phyloP scores from a whole-genome alignment of 2,329 filamentous ascomycete genomes.

The Fusarium austroafricanum region DNA sequence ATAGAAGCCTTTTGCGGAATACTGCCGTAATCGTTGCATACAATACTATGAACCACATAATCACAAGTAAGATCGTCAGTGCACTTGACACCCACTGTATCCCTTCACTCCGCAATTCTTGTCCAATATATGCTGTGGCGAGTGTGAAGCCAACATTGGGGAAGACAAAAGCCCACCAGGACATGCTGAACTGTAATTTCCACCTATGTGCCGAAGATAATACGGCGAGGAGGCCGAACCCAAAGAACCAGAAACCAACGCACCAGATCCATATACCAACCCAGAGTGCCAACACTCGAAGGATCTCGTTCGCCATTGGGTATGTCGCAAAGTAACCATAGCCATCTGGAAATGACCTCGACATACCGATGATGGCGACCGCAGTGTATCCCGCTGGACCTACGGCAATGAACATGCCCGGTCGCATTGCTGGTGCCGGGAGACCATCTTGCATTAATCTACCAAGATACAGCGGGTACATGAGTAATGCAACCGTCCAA shows the following conservation, averaged over 20 bases:
- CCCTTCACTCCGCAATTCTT: slow-evolving; percentile 40
- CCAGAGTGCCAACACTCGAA: slow-evolving; percentile 44
- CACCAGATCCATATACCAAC: slow-evolving; percentile 46
- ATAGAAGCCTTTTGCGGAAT: slow-evolving; percentile 40
- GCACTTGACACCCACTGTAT: slow-evolving; percentile 43
- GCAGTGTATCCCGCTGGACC: slow-evolving; percentile 43
- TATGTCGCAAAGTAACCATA: slow-evolving; percentile 45
- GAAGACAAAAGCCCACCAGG: slow-evolving; percentile 47
- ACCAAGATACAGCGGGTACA: slow-evolving; percentile 43
- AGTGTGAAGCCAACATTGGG: slow-evolving; percentile 45
- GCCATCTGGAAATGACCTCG: slow-evolving; percentile 34
- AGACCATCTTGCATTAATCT: slow-evolving; percentile 46
- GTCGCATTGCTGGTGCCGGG: slow-evolving; percentile 43
- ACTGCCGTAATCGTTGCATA: slow-evolving; percentile 37
- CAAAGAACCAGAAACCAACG: slow-evolving; percentile 46
- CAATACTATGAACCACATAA: slow-evolving; percentile 44
- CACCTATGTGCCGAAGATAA: slow-evolving; percentile 24
- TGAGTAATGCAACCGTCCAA: slow-evolving; percentile 42
- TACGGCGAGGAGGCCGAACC: slow-evolving; percentile 41
- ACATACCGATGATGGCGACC: slow-evolving; percentile 45
- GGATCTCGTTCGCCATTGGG: slow-evolving; percentile 39
- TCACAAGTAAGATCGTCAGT: slow-evolving; percentile 38
- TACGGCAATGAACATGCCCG: slow-evolving; percentile 45
- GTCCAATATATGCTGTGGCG: slow-evolving; percentile 41
- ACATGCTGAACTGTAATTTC: slow-evolving; percentile 43